Conservation (phyloP, 441 rosid genomes). For the Populus hybrid region DNA sequence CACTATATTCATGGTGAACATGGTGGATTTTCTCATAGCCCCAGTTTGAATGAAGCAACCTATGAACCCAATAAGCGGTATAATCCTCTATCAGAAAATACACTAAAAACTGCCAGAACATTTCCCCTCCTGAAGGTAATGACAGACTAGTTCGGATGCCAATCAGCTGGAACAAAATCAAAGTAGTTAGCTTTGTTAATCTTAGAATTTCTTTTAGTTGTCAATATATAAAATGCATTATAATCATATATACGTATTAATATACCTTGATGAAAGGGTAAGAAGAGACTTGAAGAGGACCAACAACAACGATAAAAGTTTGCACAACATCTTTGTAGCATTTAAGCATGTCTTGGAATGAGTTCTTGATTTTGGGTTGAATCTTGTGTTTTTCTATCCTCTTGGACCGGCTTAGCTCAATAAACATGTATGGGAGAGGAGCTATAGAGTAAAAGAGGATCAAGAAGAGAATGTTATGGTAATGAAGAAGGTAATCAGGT, state of each 20-base stretch:
- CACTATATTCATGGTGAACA: conserved; percentile 67
- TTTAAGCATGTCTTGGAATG: conserved; percentile 22
- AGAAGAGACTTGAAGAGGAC: conserved; percentile 31
- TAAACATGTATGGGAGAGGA: conserved; percentile 31
- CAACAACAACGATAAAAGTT: conserved; percentile 25
- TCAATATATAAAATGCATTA: background rate
- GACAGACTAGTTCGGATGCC: conserved; percentile 43
- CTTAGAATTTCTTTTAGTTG: background rate
- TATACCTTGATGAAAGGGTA: conserved; percentile 23
- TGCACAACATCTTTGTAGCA: conserved; percentile 32
- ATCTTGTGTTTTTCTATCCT: conserved; percentile 24
- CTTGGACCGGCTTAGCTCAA: conserved; percentile 19
- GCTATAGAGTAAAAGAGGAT: conserved; percentile 31
- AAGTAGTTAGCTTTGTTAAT: background rate
- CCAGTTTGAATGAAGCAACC: conserved; percentile 68
- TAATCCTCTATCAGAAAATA: conserved; percentile 70
- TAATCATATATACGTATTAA: background rate
- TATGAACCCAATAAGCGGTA: conserved; percentile 72
- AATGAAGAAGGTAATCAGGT: conserved; percentile 33
- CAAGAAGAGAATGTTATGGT: conserved; percentile 33
- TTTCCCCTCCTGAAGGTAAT: conserved; percentile 57
- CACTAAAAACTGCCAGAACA: conserved; percentile 45
- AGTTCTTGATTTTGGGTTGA: conserved; percentile 34
- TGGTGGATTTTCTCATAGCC: conserved; percentile 74
- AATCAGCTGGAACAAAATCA: background rate